These are phyloP conservation scores for Saxophila tyrrhenica DNA, from an alignment of 495 filamentous ascomycete genomes.

Conservation along the genomic window DNA sequence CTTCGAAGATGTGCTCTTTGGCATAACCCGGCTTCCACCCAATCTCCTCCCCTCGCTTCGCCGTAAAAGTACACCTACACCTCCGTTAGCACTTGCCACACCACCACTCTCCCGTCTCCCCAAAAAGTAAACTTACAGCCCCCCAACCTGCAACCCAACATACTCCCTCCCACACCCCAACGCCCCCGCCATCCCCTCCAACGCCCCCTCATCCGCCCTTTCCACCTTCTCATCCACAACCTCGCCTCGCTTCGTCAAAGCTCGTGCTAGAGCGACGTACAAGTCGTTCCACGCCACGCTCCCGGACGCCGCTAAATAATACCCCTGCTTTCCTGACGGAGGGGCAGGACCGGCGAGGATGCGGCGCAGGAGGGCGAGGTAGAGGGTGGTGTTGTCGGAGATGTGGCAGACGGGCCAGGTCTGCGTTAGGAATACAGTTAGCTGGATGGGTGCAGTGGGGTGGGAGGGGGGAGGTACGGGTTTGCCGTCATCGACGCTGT, in stretches of 20 bases:
- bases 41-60: slow-evolving; percentile 28
- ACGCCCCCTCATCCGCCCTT: slow-evolving; percentile 24
- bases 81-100: not conserved
- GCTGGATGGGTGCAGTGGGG: not conserved
- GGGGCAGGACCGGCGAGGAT: slow-evolving; percentile 33
- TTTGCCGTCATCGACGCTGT: slow-evolving; percentile 26
- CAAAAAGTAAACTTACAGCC: not conserved
- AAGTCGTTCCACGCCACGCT: slow-evolving; percentile 38
- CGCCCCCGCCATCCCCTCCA: slow-evolving; percentile 32
- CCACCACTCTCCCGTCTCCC: not conserved
- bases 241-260: slow-evolving; percentile 30
- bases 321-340: slow-evolving; percentile 35
- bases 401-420: slow-evolving; percentile 41
- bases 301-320: slow-evolving; percentile 40
- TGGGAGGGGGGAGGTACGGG: slow-evolving; percentile 24
- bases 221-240: slow-evolving; percentile 28
- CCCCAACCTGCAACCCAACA: not conserved
- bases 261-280: slow-evolving; percentile 32
- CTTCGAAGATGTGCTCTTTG: slow-evolving; percentile 34
- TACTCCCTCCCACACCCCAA: slow-evolving; percentile 7
- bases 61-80: slow-evolving; percentile 28
- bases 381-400: slow-evolving; percentile 33
- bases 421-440: slow-evolving; percentile 15
- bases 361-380: slow-evolving; percentile 32
- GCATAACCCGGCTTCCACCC: slow-evolving; percentile 34